phyloP scores from a whole-genome alignment of 768 basidiomycete species.

The Mycena haematopus region DNA sequence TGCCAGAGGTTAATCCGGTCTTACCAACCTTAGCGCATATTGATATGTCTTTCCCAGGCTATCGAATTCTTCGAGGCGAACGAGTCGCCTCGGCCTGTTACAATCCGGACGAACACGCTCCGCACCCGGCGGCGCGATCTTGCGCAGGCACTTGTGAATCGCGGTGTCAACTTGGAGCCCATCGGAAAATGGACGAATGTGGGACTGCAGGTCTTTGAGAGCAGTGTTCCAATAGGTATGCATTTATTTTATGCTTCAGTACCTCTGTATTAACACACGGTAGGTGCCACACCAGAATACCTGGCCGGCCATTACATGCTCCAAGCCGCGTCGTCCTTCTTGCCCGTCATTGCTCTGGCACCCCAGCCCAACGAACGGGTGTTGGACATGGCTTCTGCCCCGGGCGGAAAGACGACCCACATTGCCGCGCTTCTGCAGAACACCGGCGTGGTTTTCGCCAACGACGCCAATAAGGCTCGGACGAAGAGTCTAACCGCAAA shows the following conservation, averaged over 20 bases:
- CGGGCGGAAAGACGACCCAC: conserved; percentile 98
- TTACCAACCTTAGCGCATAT: neutral
- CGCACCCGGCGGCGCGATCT: conserved; percentile 93
- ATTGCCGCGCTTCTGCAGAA: conserved; percentile 97
- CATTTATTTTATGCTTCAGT: neutral
- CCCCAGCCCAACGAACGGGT: conserved; percentile 94
- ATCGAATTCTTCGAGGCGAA: conserved; percentile 99
- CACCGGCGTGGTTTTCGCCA: conserved; percentile 97
- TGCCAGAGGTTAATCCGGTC: conserved; percentile 73
- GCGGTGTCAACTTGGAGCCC: conserved; percentile 96
- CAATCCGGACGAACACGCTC: conserved; percentile 96
- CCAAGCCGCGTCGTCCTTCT: conserved; percentile 97
- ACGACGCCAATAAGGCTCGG: conserved; percentile 92
- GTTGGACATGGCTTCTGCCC: conserved; percentile 98
- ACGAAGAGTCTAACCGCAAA: conserved; percentile 98
- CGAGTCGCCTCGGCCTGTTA: conserved; percentile 94
- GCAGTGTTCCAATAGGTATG: conserved; percentile 88
- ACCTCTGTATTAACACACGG: conserved; percentile 4
- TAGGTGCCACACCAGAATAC: conserved; percentile 97
- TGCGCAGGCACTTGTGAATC: conserved; percentile 90
- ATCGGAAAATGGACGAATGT: conserved; percentile 99
- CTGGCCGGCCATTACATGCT: conserved; percentile 99
- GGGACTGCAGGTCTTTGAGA: conserved; percentile 98
- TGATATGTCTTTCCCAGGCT: conserved; percentile 57
- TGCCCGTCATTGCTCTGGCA: conserved; percentile 95